A percentile compares a stretch with the other conserved stretches of the same genome.
Conservation (phyloP, 2,329 filamentous ascomycete species). For the Fusarium sp. region DNA sequence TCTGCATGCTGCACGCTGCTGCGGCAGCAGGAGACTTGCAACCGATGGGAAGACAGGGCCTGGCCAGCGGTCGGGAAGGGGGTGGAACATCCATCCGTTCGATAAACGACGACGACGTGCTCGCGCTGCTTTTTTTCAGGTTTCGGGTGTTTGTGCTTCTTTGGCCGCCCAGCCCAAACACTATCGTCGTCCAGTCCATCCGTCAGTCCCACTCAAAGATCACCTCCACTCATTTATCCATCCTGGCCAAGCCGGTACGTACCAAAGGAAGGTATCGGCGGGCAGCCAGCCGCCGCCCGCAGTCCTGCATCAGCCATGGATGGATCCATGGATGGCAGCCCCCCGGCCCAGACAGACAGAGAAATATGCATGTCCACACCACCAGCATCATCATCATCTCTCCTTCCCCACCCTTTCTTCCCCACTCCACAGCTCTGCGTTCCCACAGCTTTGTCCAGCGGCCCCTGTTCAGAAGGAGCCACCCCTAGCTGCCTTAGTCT, state of each 20-base stretch:
- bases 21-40: neutral
- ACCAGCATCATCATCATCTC: conserved; percentile 30
- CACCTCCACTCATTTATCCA: neutral
- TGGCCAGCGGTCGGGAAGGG: neutral
- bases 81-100: neutral
- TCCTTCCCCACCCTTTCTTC: conserved; percentile 21
- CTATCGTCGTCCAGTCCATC: neutral
- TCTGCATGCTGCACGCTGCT: neutral
- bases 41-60: neutral
- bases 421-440: conserved; percentile 34
- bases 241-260: neutral
- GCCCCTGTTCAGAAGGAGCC: neutral
- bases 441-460: conserved; percentile 19
- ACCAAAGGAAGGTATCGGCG: neutral
- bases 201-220: neutral
- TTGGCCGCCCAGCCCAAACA: neutral
- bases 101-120: neutral
- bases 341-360: conserved; percentile 8
- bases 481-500: neutral
- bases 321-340: neutral
- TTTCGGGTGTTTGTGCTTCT: neutral
- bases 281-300: conserved; percentile 11
- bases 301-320: conserved; percentile 9
- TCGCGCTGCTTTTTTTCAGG: neutral
- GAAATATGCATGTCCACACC: conserved; percentile 24